These are phyloP conservation scores for Sugiyamaella chiloensis DNA, from an alignment of 805 yeast species.

Conservation along the genomic window DNA sequence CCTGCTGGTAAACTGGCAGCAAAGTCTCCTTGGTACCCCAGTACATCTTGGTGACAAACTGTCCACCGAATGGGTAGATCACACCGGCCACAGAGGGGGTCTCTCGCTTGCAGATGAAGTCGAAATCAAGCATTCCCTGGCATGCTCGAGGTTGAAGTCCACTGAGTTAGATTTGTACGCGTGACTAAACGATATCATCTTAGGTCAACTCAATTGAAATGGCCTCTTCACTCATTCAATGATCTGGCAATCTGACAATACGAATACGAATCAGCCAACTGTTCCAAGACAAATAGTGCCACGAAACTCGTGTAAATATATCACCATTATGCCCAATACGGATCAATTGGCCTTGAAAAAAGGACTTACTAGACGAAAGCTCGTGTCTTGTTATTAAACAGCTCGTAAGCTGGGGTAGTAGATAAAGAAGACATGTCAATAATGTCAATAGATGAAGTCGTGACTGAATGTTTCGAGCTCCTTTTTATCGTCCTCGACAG, in stretches of 20 bases:
- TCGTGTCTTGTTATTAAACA: slow-evolving; percentile 42
- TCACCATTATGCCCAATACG: no score
- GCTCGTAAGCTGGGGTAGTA: slow-evolving; percentile 31
- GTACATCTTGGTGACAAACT: slow-evolving; percentile 44
- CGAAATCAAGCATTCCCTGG: slow-evolving; percentile 49
- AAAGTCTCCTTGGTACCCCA: slow-evolving; percentile 49
- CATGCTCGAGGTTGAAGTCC: slow-evolving; percentile 48
- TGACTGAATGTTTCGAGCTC: no score
- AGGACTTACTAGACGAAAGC: slow-evolving; percentile 36
- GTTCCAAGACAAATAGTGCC: no score
- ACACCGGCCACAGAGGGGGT: slow-evolving; percentile 47
- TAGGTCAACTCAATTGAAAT: no score
- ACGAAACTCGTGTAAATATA: no score
- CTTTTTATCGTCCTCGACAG: no score
- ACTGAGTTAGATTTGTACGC: no score
- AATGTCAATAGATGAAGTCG: not conserved
- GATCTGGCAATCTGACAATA: no score
- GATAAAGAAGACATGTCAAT: slow-evolving; percentile 3
- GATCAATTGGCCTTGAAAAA: not conserved
- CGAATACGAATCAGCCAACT: no score
- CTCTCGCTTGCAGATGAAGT: slow-evolving; percentile 44
- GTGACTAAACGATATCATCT: no score
- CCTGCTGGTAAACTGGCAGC: slow-evolving; percentile 44
- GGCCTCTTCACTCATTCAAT: no score
- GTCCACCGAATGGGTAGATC: slow-evolving; percentile 47